phyloP scores from a whole-genome alignment of 2,329 filamentous ascomycete genomes.

The Aquanectria penicillioides region DNA sequence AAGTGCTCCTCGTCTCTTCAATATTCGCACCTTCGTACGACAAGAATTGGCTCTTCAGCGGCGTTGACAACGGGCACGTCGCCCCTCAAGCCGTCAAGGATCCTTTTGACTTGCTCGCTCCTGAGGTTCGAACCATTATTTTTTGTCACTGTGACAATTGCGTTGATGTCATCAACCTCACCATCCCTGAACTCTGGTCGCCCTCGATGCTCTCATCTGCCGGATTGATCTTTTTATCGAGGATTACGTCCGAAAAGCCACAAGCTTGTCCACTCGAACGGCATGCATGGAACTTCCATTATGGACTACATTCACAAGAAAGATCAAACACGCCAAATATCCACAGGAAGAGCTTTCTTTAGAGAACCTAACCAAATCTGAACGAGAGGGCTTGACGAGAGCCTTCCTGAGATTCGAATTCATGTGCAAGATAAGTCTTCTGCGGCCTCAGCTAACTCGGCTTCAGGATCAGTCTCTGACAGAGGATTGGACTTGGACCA shows the following conservation, averaged over 20 bases:
- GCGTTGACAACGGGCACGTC: too few species aligned
- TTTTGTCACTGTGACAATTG: neutral
- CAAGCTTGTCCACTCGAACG: neutral
- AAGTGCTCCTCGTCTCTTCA: too few species aligned
- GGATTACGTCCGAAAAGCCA: slow-evolving; percentile 22
- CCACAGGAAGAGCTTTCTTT: neutral
- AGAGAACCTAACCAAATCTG: neutral
- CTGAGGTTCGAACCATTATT: neutral
- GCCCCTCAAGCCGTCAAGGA: neutral
- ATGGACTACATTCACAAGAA: slow-evolving; percentile 1
- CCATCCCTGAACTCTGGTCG: too few species aligned
- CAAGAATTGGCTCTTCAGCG: too few species aligned
- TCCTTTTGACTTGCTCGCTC: neutral
- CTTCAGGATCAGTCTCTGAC: neutral
- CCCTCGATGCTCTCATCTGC: neutral
- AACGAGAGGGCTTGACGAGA: neutral
- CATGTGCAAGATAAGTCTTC: neutral
- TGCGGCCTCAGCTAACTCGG: neutral
- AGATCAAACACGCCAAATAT: neutral
- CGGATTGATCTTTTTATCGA: slow-evolving; percentile 1
- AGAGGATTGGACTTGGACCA: neutral
- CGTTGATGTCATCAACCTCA: neutral
- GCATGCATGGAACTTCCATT: slow-evolving; percentile 9
- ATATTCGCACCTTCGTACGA: too few species aligned
- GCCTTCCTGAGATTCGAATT: slow-evolving; percentile 16